phyloP scores from a whole-genome alignment of 495 filamentous ascomycete genomes.

The Darksidea phi region DNA sequence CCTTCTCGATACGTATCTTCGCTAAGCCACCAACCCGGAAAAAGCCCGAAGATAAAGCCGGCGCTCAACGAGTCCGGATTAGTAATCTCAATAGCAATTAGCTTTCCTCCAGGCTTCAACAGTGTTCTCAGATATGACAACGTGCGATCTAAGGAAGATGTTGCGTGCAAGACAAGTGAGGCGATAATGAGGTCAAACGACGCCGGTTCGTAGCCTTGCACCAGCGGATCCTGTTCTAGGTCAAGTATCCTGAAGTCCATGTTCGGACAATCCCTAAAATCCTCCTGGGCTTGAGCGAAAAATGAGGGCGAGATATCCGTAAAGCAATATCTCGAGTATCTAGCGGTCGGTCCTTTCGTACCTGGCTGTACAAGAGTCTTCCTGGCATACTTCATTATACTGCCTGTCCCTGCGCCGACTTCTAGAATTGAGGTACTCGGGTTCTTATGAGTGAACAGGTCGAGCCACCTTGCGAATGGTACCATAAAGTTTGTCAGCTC shows the following conservation, averaged over 20 bases:
- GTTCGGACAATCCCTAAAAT: not conserved
- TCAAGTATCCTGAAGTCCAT: not conserved
- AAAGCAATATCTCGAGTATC: not conserved
- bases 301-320: slow-evolving; percentile 12
- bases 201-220: slow-evolving; percentile 4
- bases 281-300: slow-evolving; percentile 2
- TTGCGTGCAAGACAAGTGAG: slow-evolving; percentile 9
- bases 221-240: slow-evolving; percentile 11
- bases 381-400: not conserved
- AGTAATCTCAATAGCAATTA: not conserved
- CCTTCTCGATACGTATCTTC: not conserved
- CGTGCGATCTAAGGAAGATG: not conserved
- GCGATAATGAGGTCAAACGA: slow-evolving; percentile 13
- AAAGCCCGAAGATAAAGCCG: slow-evolving; percentile 6
- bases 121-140: not conserved
- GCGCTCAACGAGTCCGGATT: not conserved
- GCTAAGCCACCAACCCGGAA: slow-evolving; percentile 10
- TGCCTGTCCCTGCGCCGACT: slow-evolving; percentile 20
- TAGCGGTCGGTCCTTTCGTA: not conserved
- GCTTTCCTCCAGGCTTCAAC: slow-evolving; percentile 3
- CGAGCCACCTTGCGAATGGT: not conserved
- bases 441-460: slow-evolving; percentile 3
- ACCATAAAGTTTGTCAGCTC: not conserved
- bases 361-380: not conserved
- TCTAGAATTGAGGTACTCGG: slow-evolving; percentile 3